Evolutionary conservation across 2,329 filamentous ascomycete species (phyloP), one percentile per base, ranked within the genome.

Genomic region (Sporothrix dimorphospora): DNA sequence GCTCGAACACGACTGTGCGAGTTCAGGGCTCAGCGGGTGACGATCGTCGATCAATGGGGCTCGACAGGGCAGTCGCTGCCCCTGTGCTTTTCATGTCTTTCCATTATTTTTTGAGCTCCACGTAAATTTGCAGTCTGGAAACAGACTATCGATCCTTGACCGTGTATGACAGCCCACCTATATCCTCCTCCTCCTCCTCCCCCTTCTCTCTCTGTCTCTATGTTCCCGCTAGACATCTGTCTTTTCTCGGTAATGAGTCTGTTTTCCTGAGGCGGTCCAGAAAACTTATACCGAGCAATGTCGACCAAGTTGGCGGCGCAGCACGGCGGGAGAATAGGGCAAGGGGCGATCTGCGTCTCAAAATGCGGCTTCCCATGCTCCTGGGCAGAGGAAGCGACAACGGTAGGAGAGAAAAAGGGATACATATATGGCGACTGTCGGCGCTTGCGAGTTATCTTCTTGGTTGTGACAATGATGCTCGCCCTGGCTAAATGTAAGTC

Each of bases 261-360:
- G n/a, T n/a, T n/a, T n/a, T n/a, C n/a, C n/a, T n/a, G n/a, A n/a
- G n/a, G n/a, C n/a, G n/a, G n/a, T n/a, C n/a, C n/a, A n/a, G n/a
- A n/a, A n/a, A n/a, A n/a, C n/a, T n/a, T n/a, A n/a, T 63, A 42
- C 38, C 34, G n/a, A 42, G 57, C 3, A 63, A 14, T 4, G 11
- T 9, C 21, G 27, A 40, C 45, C 47, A 38, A 14, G 30, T 57
- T 9, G 14, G 38, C 47, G 66, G 66, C 49, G 47, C 49, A 69
- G 47, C 66, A 69, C 19, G 67, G 38, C 51, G 51, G 67, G 4
- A 59, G 9, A 47, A 57, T 38, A 57, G 38, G 67, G n/a, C 34
- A 45, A 45, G 51, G 40, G 24, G 38, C 11, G 53, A 69, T 69
- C 67, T 40, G 16, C 34, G 67, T 69, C 67, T 69, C 67, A 53